phyloP scores from a whole-genome alignment of 2,329 filamentous ascomycete species.

The Claviceps citrina region DNA sequence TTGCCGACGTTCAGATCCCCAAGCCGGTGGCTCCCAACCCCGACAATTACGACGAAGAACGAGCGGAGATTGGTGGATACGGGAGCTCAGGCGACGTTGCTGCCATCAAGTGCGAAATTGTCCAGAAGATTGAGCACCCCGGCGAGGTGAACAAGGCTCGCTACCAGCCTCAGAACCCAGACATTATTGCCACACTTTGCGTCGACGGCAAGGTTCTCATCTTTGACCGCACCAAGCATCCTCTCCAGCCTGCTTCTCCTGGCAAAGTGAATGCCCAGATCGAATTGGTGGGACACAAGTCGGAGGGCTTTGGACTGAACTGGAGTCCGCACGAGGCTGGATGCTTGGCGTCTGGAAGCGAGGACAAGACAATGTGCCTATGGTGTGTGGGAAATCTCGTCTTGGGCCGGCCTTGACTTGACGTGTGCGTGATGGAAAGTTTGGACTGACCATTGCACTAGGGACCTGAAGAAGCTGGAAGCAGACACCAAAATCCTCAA shows the following conservation, averaged over 20 bases:
- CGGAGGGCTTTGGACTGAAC: conserved; percentile 80
- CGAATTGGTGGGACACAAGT: conserved; percentile 67
- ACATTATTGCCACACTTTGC: conserved; percentile 88
- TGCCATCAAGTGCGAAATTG: conserved; percentile 73
- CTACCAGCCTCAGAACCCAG: conserved; percentile 93
- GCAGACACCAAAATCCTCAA: conserved; percentile 54
- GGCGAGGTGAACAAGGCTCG: conserved; percentile 97
- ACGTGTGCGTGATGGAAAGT: background rate
- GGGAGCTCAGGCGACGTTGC: conserved; percentile 57
- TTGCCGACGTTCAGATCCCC: conserved; percentile 85
- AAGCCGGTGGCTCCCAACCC: conserved; percentile 60
- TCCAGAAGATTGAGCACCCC: conserved; percentile 91
- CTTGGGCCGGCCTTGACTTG: background rate
- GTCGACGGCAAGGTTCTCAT: conserved; percentile 78
- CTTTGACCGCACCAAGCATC: conserved; percentile 92
- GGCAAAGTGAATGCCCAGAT: conserved; percentile 68
- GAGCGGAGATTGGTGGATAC: conserved; percentile 87
- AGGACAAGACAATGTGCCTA: conserved; percentile 79
- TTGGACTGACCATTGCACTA: conserved; percentile 17
- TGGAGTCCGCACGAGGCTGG: conserved; percentile 82
- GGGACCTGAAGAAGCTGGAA: conserved; percentile 67
- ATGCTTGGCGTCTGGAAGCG: conserved; percentile 74
- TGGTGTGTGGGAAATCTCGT: conserved; percentile 44
- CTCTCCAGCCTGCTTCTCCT: conserved; percentile 46
- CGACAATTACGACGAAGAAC: conserved; percentile 78